Percentiles rank a stretch among this genome's conserved stretches.
phyloP scores from a whole-genome alignment of 2,329 filamentous ascomycete species.

The Ceratocystis ficicola region DNA sequence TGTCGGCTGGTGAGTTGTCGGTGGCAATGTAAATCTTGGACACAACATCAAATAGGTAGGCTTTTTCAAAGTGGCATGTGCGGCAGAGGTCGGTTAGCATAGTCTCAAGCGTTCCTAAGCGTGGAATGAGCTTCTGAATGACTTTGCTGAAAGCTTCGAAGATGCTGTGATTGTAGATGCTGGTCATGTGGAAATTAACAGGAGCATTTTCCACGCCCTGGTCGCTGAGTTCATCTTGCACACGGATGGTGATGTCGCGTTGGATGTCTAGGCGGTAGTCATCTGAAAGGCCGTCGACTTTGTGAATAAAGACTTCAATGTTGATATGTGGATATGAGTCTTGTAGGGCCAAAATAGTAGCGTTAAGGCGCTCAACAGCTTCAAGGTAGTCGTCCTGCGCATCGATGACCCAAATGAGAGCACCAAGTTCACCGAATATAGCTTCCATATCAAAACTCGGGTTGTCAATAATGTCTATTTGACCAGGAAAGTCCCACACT shows the following conservation, averaged over 20 bases:
- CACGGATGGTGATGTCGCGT: constrained; percentile 89
- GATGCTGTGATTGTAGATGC: constrained; percentile 96
- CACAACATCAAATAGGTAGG: constrained; percentile 92
- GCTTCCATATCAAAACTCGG: constrained; percentile 81
- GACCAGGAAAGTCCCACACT: constrained; percentile 93
- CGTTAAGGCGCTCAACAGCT: constrained; percentile 73
- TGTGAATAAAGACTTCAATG: constrained; percentile 97
- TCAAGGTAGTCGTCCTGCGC: constrained; percentile 97
- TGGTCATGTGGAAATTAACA: constrained; percentile 90
- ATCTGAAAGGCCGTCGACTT: constrained; percentile 92
- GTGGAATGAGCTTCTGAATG: constrained; percentile 92
- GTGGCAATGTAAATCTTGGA: constrained; percentile 99
- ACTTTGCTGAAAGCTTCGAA: constrained; percentile 98
- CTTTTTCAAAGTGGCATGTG: constrained; percentile 92
- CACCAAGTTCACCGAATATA: constrained; percentile 88
- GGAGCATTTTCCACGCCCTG: constrained; percentile 86
- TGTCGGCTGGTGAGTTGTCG: constrained; percentile 83
- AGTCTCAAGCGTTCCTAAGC: constrained; percentile 82
- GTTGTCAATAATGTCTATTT: constrained; percentile 79
- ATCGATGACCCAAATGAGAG: constrained; percentile 96
- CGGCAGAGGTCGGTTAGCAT: constrained; percentile 88
- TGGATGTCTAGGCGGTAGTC: constrained; percentile 95
- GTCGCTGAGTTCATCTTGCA: constrained; percentile 90
- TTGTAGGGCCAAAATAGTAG: constrained; percentile 79
- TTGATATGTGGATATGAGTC: constrained; percentile 78